These are phyloP conservation scores for Aquilaria malaccensis DNA, from an alignment of 345 rosid genomes.

Conservation along the genomic window DNA sequence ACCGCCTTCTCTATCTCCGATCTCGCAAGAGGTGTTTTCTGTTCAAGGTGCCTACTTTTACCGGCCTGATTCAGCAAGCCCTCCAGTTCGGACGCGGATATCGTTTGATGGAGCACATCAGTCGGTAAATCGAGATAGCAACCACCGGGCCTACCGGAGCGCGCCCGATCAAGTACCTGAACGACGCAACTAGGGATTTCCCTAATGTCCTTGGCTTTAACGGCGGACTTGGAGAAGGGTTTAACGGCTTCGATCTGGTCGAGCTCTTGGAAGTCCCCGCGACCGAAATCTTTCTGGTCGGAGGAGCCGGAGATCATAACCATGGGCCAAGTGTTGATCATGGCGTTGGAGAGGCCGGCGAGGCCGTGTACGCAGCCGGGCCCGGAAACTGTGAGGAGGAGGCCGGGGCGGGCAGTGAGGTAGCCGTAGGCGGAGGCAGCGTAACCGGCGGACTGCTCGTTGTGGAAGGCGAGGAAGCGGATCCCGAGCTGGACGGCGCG, in stretches of 20 bases:
- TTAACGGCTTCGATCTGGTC: conserved; percentile 84
- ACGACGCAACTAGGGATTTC: conserved; percentile 74
- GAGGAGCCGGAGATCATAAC: conserved; percentile 94
- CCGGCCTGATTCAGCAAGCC: conserved; percentile 32
- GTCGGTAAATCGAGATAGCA: conserved; percentile 88
- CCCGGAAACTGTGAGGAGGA: conserved; percentile 88
- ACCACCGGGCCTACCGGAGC: conserved; percentile 77
- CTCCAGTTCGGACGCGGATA: conserved; percentile 65
- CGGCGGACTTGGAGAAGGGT: conserved; percentile 68
- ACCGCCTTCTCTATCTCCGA: conserved; percentile 62
- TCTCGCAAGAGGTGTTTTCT: conserved; percentile 9
- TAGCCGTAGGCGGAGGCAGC: conserved; percentile 96
- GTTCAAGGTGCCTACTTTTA: conserved; percentile 11
- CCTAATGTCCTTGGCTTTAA: conserved; percentile 48
- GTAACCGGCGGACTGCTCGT: conserved; percentile 98
- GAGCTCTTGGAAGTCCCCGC: conserved; percentile 94
- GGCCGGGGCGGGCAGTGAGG: conserved; percentile 77
- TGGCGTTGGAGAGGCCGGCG: conserved; percentile 87
- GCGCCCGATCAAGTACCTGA: conserved; percentile 61
- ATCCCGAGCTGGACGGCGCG: conserved; percentile 72
- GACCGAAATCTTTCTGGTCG: conserved; percentile 71
- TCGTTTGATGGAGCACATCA: conserved; percentile 74
- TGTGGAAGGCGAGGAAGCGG: conserved; percentile 93
- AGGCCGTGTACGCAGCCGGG: conserved; percentile 98
- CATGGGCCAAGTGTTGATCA: conserved; percentile 86